Evolutionary conservation across 2,329 filamentous ascomycete species (phyloP).

Genomic region (Sporothrix globosa): DNA sequence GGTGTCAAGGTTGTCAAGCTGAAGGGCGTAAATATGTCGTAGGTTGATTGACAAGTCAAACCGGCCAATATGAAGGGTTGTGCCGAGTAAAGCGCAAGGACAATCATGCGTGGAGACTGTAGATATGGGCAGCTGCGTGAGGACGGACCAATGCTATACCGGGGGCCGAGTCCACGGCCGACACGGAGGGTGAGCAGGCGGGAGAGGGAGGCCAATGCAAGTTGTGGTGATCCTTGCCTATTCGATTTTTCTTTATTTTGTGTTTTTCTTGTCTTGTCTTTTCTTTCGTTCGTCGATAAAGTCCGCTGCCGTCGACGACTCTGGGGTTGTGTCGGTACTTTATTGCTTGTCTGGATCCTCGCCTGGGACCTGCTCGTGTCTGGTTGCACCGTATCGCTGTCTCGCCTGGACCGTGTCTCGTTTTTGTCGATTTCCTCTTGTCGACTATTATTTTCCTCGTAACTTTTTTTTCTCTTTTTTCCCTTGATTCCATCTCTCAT

Average conservation of each 20-base stretch:
- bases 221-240: background rate
- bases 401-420: background rate
- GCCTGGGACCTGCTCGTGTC: background rate
- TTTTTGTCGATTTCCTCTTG: background rate
- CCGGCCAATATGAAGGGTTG: background rate
- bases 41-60: background rate
- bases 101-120: background rate
- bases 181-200: too few relatives aligned
- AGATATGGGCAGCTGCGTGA: background rate
- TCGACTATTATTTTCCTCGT: background rate
- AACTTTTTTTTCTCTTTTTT: background rate
- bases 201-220: background rate
- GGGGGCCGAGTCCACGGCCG: background rate
- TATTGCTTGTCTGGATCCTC: constrained; percentile 9
- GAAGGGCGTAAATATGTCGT: background rate
- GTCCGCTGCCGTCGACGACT: background rate
- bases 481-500: background rate
- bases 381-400: constrained; percentile 11
- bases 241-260: background rate
- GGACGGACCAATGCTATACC: background rate
- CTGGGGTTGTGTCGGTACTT: constrained; percentile 5
- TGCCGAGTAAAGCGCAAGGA: background rate
- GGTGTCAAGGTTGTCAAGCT: background rate
- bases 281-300: background rate
- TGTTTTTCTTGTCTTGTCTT: background rate